A percentile compares a stretch with the other conserved stretches of the same genome.
Conservation (phyloP, 2,329 filamentous ascomycete species). For the Trichoderma citrinoviride region DNA sequence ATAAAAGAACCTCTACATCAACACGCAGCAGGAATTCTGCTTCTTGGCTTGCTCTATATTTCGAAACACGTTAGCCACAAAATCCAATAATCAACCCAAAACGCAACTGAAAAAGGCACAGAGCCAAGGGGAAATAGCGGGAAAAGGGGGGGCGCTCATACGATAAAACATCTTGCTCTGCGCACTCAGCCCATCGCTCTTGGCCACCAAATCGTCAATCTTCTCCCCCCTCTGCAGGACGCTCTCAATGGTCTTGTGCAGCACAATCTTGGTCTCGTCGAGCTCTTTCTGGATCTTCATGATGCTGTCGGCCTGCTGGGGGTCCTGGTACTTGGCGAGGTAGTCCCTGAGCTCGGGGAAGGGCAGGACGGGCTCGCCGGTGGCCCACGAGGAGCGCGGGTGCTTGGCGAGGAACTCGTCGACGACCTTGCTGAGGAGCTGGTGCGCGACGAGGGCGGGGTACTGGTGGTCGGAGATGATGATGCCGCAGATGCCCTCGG, state of each 20-base stretch:
- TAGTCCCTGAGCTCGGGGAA: conserved; percentile 81
- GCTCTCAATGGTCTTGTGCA: conserved; percentile 95
- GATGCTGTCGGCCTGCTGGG: conserved; percentile 84
- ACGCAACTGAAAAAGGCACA: not conserved
- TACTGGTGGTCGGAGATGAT: conserved; percentile 77
- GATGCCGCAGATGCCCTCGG: conserved; percentile 71
- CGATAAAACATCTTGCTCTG: conserved; percentile 99
- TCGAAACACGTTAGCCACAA: conserved; percentile 10
- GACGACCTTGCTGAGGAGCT: conserved; percentile 79
- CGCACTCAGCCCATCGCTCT: conserved; percentile 84
- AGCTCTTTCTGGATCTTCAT: conserved; percentile 95
- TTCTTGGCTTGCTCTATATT: conserved; percentile 66
- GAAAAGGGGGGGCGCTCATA: conserved; percentile 38
- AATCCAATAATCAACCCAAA: not conserved
- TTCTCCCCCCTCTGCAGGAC: conserved; percentile 89
- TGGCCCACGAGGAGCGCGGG: conserved; percentile 66
- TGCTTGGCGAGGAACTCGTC: conserved; percentile 82
- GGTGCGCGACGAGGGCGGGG: conserved; percentile 76
- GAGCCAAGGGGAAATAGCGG: not conserved
- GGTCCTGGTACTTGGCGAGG: conserved; percentile 73
- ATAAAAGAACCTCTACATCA: conserved; percentile 54
- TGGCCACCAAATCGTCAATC: conserved; percentile 88
- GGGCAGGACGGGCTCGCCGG: conserved; percentile 50
- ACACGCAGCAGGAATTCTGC: conserved; percentile 71
- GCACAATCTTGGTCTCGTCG: conserved; percentile 93